phyloP scores from a whole-genome alignment of 495 filamentous ascomycete species.

The Penicillium canescens region DNA sequence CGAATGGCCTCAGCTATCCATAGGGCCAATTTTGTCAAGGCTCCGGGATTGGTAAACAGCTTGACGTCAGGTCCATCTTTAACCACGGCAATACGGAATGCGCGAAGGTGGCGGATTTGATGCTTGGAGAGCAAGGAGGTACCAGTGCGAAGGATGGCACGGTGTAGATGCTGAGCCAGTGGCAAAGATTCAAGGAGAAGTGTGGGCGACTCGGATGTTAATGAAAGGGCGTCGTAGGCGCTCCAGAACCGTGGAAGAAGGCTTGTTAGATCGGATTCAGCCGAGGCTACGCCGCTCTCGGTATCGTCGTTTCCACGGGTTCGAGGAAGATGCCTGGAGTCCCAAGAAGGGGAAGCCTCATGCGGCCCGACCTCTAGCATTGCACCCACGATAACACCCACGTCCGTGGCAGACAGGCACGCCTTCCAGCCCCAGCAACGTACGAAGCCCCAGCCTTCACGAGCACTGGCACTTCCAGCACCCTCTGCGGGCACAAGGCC shows the following conservation, averaged over 20 bases:
- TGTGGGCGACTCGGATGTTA: constrained; percentile 44
- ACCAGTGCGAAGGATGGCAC: constrained; percentile 91
- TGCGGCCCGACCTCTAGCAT: constrained; percentile 82
- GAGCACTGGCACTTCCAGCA: constrained; percentile 47
- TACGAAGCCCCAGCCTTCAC: constrained; percentile 95
- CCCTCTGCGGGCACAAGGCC: constrained; percentile 78
- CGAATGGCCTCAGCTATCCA: constrained; percentile 94
- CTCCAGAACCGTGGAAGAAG: constrained; percentile 76
- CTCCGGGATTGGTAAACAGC: constrained; percentile 88
- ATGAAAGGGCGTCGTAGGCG: constrained; percentile 81
- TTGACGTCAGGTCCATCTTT: constrained; percentile 90
- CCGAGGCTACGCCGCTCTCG: constrained; percentile 13
- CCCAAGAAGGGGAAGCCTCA: constrained; percentile 37
- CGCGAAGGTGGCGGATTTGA: constrained; percentile 86
- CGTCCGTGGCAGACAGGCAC: constrained; percentile 86
- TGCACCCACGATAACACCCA: constrained; percentile 84
- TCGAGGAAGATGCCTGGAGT: constrained; percentile 33
- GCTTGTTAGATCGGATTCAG: constrained; percentile 38
- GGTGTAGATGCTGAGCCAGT: constrained; percentile 83
- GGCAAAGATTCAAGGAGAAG: constrained; percentile 70
- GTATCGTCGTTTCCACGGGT: constrained; percentile 42
- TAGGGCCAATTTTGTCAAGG: constrained; percentile 85
- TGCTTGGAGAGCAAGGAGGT: constrained; percentile 88
- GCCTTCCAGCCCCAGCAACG: constrained; percentile 98
- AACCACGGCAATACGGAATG: constrained; percentile 93